Evolutionary conservation across 306 rosid genomes (phyloP).

Genomic region (Senna tora): DNA sequence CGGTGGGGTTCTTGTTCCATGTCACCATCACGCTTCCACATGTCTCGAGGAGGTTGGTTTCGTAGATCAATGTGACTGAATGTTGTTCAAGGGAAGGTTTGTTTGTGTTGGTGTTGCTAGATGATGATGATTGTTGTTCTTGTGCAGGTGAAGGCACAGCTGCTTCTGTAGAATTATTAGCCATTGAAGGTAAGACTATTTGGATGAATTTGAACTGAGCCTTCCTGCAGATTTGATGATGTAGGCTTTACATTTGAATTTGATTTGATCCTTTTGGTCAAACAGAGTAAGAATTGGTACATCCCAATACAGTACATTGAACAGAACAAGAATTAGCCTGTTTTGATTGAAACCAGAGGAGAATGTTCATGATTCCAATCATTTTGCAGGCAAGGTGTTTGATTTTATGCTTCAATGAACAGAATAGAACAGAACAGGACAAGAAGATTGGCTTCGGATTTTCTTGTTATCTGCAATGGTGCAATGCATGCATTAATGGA

Average conservation of each 20-base stretch:
- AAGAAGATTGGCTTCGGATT: background rate
- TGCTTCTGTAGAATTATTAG: constrained; percentile 35
- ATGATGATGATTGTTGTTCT: constrained; percentile 37
- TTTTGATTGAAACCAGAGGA: constrained; percentile 17
- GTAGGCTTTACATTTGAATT: constrained; percentile 22
- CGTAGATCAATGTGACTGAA: constrained; percentile 47
- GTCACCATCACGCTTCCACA: constrained; percentile 40
- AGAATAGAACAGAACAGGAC: constrained; percentile 9
- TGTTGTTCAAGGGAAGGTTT: constrained; percentile 37
- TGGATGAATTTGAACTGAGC: constrained; percentile 5
- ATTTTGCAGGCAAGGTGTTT: background rate
- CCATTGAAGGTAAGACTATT: constrained; percentile 33
- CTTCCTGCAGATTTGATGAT: constrained; percentile 34
- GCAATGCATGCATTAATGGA: background rate
- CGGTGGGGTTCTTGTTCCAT: constrained; percentile 53
- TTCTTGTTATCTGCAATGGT: background rate
- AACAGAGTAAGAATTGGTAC: constrained; percentile 11
- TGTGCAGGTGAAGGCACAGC: constrained; percentile 36
- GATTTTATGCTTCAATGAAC: constrained; percentile 5
- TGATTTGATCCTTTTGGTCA: background rate
- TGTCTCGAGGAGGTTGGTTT: constrained; percentile 46
- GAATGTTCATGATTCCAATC: constrained; percentile 14
- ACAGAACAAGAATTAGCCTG: constrained; percentile 32
- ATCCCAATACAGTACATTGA: constrained; percentile 29
- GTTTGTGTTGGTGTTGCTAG: constrained; percentile 22